These are phyloP conservation scores for Apocynum venetum DNA, from an alignment of 257 asterid species.

Conservation along the genomic window DNA sequence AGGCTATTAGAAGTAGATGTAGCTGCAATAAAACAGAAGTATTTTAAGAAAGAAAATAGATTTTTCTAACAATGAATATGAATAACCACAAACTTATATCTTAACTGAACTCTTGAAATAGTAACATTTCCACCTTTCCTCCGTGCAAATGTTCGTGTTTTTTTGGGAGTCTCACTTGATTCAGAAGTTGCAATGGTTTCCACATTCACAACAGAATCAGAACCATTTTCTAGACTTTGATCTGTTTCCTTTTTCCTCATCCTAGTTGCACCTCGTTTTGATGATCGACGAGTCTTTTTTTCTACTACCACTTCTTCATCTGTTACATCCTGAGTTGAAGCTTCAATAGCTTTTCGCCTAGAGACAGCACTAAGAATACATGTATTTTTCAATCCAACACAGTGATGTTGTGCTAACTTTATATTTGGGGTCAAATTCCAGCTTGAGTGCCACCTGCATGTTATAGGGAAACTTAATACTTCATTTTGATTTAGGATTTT, in stretches of 20 bases:
- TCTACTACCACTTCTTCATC: constrained; percentile 42
- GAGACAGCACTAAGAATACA: constrained; percentile 53
- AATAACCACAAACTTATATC: constrained; percentile 9
- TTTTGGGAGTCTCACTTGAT: constrained; percentile 36
- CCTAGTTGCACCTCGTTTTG: constrained; percentile 50
- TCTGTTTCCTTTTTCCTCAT: constrained; percentile 40
- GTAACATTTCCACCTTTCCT: constrained; percentile 52
- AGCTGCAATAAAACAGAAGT: constrained; percentile 41
- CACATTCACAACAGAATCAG: constrained; percentile 33
- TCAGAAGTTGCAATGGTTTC: constrained; percentile 31
- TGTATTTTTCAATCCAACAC: constrained; percentile 32
- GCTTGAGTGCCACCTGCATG: constrained; percentile 54
- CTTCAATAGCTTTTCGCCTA: constrained; percentile 30
- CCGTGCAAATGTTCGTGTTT: constrained; percentile 39
- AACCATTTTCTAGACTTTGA: constrained; percentile 34
- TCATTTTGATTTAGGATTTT: background rate
- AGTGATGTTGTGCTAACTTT: constrained; percentile 44
- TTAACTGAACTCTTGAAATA: background rate
- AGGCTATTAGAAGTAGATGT: constrained; percentile 30
- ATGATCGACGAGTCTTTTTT: constrained; percentile 40
- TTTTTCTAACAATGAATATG: background rate
- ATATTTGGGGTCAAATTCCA: constrained; percentile 33
- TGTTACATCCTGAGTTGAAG: constrained; percentile 36
- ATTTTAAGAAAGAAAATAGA: background rate
- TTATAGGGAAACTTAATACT: constrained; percentile 12